Percentiles rank a stretch among this genome's conserved stretches.
Evolutionary conservation across 768 basidiomycete species (phyloP).

Genomic region (Mycena capillaripes): DNA sequence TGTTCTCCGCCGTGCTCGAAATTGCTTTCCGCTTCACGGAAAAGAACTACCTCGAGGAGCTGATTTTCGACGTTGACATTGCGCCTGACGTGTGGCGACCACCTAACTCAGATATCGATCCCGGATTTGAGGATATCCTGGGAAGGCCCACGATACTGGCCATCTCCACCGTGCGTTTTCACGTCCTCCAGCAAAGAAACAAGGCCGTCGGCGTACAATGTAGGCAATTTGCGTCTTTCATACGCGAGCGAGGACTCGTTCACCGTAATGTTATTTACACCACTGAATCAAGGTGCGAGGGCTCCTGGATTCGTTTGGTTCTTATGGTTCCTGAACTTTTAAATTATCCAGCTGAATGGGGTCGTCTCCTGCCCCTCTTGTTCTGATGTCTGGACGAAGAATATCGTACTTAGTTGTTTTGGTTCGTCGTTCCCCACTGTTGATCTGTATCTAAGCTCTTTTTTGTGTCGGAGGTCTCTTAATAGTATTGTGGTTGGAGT

Average conservation of each 20-base stretch:
- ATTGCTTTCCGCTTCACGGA: background rate
- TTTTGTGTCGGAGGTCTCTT: too few relatives aligned
- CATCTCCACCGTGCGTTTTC: background rate
- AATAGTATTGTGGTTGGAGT: too few relatives aligned
- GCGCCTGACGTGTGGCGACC: background rate
- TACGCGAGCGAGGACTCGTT: background rate
- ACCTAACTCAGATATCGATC: background rate
- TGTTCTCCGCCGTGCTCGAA: background rate
- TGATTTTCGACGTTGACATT: background rate
- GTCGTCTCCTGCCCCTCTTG: too few relatives aligned
- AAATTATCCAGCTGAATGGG: too few relatives aligned
- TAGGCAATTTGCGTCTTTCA: background rate
- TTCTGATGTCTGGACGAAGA: too few relatives aligned
- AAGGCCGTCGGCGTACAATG: background rate
- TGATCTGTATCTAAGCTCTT: too few relatives aligned
- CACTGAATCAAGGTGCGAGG: background rate
- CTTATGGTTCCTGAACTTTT: too few relatives aligned
- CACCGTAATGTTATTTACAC: background rate
- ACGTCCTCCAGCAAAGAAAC: background rate
- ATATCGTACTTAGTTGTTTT: too few relatives aligned
- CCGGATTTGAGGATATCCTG: background rate
- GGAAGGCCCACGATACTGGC: background rate
- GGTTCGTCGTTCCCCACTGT: too few relatives aligned
- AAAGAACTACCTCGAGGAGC: background rate
- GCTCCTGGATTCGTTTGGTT: too few relatives aligned